Base-by-base conservation (phyloP, 2,329 filamentous ascomycete species). In the Zopfia rhizophila region DNA sequence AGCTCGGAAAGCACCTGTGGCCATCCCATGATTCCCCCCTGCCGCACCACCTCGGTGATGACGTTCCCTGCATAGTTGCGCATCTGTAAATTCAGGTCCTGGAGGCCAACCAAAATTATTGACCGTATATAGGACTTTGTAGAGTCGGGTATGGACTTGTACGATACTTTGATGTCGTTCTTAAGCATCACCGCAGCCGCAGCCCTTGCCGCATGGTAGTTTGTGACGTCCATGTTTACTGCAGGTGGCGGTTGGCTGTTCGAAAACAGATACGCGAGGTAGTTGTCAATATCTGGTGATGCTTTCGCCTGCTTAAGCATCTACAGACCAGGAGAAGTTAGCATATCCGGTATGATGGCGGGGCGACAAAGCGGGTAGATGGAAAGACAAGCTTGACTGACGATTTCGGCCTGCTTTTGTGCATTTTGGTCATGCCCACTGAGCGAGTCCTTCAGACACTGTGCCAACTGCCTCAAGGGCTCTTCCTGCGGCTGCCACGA, bases 201-300 rank as follows among this genome's bases (percentile, higher is more conserved):
- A 50, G 90, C 89, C 55, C 94, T 88, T 51, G 96, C 87, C 38
- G 90, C 77, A 70, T 88, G 83, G 76, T 91, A 87, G 68, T 89
- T 79, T 55, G 81, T 66, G 57, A 78, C 65, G 39, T 80, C 82
- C 60, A 83, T 82, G 58, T 78, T 77, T 66, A 89, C 77, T 53
- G 79, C 85, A 45, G 78, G 73, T 33, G 88, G 84, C 42, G 75
- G 77, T 54, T 85, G 80, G 45, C 84, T 71, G 61, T 83, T 91
- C 49, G 89, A 90, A 73, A 96, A 90, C 53, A 99, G 83, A 73
- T 89, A 97, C 60, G 90, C 89, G 31, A 99, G 86, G 73, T 99
- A 99, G 76, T 97, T 97, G 78, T 95, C 93, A 78, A 97, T 90
- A 72, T 97, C 93, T 36, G 92, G 92, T 8, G 90, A 94, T 39